Conservation (phyloP, 2,329 filamentous ascomycete species). For the Diaporthe nobilis region DNA sequence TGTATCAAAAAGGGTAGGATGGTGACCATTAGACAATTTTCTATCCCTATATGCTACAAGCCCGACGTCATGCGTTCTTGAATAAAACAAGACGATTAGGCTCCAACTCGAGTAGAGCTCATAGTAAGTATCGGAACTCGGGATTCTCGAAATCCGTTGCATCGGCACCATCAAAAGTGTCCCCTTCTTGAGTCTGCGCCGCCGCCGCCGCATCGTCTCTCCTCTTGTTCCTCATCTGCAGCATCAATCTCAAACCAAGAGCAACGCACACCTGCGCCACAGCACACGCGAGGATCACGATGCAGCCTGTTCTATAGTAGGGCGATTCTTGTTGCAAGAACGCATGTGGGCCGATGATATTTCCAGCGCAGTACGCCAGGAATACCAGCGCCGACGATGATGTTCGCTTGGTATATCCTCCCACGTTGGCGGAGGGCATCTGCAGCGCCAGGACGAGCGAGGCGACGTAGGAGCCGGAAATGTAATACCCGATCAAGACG, state of each 20-base stretch:
- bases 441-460: slow-evolving; percentile 68
- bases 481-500: slow-evolving; percentile 66
- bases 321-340: slow-evolving; percentile 62
- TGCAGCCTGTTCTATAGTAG: slow-evolving; percentile 65
- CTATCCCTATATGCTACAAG: not conserved
- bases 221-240: slow-evolving; percentile 56
- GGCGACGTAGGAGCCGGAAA: slow-evolving; percentile 62
- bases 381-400: slow-evolving; percentile 62
- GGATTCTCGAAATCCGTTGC: slow-evolving; percentile 57
- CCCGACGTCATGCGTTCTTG: not conserved
- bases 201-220: slow-evolving; percentile 51
- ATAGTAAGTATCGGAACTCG: slow-evolving; percentile 49
- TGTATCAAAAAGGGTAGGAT: not conserved
- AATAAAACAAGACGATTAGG: not conserved
- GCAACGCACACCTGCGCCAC: slow-evolving; percentile 57
- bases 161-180: slow-evolving; percentile 47
- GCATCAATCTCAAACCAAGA: slow-evolving; percentile 51
- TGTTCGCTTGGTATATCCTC: slow-evolving; percentile 63
- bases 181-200: slow-evolving; percentile 43
- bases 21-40: not conserved
- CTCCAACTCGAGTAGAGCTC: slow-evolving; percentile 27
- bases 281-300: slow-evolving; percentile 62
- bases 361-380: slow-evolving; percentile 60
- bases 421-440: slow-evolving; percentile 63
- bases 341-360: slow-evolving; percentile 62